Percentiles rank a stretch among this genome's conserved stretches.
Conservation (phyloP, 1,284 basidiomycete genomes). For the Pseudozyma pruni region DNA sequence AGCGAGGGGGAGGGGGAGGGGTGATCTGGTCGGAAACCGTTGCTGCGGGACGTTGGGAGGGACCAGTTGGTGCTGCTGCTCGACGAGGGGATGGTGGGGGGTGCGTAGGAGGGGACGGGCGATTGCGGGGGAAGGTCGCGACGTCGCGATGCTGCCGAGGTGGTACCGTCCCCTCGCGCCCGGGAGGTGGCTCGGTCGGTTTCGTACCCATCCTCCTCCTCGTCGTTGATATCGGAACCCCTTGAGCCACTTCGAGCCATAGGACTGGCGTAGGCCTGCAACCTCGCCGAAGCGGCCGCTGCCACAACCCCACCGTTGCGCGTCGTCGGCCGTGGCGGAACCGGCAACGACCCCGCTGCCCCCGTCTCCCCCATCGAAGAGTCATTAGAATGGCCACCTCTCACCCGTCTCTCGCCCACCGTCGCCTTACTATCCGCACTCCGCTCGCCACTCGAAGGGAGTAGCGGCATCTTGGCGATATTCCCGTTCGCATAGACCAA, state of each 20-base stretch:
- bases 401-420: neutral
- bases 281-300: constrained; percentile 4
- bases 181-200: constrained; percentile 11
- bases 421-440: constrained; percentile 7
- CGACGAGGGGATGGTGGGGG: constrained; percentile 8
- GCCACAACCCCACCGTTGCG: neutral
- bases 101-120: constrained; percentile 16
- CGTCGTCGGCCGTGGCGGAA: constrained; percentile 17
- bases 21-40: too few species aligned
- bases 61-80: neutral
- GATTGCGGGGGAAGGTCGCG: constrained; percentile 10
- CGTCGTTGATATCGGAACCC: too few species aligned
- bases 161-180: too few species aligned
- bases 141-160: too few species aligned
- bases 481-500: constrained; percentile 38
- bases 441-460: constrained; percentile 1
- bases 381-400: constrained; percentile 6
- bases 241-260: too few species aligned
- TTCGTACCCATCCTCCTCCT: constrained; percentile 12
- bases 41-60: too few species aligned
- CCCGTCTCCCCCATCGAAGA: neutral
- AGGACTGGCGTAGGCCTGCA: neutral
- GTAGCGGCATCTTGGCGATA: constrained; percentile 32
- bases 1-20: neutral
- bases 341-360: constrained; percentile 17